Evolutionary conservation across 306 rosid genomes (phyloP).

Genomic region (Fagus sylvatica): DNA sequence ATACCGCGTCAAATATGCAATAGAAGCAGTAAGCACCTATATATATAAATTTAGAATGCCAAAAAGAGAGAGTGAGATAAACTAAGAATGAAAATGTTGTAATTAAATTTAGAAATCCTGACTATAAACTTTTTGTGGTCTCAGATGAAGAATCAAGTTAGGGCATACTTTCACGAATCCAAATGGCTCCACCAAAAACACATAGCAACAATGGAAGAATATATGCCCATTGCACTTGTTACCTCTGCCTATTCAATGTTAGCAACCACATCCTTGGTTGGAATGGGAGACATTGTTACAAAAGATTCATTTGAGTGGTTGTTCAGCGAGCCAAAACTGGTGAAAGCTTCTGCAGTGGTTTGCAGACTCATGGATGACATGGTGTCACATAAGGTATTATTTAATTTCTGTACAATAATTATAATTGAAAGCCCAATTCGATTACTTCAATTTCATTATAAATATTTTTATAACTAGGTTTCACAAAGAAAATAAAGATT

Average conservation of each 20-base stretch:
- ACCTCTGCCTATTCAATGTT: slow-evolving; percentile 7
- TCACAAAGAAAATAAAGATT: too few relatives aligned
- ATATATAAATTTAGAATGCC: not conserved
- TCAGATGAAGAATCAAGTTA: slow-evolving; percentile 17
- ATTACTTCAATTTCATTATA: not conserved
- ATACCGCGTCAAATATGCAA: slow-evolving; percentile 18
- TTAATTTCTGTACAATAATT: not conserved
- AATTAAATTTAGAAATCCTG: too few relatives aligned
- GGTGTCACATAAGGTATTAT: slow-evolving; percentile 34
- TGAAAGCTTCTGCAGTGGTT: slow-evolving; percentile 21
- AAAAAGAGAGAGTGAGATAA: not conserved
- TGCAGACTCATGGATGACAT: slow-evolving; percentile 50
- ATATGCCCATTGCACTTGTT: not conserved
- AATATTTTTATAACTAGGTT: too few relatives aligned
- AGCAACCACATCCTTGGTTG: slow-evolving; percentile 21
- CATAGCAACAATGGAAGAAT: slow-evolving; percentile 40
- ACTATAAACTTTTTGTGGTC: too few relatives aligned
- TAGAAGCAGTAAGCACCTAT: slow-evolving; percentile 17
- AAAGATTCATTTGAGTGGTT: slow-evolving; percentile 42
- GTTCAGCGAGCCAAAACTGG: slow-evolving; percentile 24
- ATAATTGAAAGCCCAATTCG: not conserved
- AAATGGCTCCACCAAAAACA: slow-evolving; percentile 37
- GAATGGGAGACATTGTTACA: slow-evolving; percentile 28
- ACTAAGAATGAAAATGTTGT: too few relatives aligned
- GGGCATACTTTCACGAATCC: slow-evolving; percentile 41